Base-by-base conservation (phyloP, 306 rosid species). In the Psophocarpus tetragonolobus region DNA sequence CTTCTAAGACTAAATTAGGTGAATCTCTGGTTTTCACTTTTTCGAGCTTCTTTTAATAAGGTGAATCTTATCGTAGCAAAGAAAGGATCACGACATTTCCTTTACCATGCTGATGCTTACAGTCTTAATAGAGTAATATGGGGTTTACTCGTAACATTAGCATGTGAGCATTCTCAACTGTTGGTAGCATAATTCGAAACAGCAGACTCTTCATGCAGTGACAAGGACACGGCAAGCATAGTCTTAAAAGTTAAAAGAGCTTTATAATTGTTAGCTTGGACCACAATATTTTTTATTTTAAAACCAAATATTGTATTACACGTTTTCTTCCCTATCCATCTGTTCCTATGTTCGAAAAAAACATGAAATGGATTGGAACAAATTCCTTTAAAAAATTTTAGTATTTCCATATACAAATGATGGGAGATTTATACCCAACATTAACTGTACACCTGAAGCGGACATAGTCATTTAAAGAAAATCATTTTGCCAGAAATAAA, bases 401-500 rank as follows among this genome's bases (percentile, higher is more conserved):
- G 42, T 30, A 18, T 47, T 51, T 8, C 18, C 21, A 72, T 38
- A 80, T 24, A 72, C 36, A 64, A 4, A 60, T 10, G 47, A 15
- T 11, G 23, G 17, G 35, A 57, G 45, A 58, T 35, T 26, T 72
- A 56, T 30, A 48, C 35, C 9, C 56, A 64, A 23, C 51, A 64
- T 48, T 17, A 27, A 69, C 73, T 71, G 45, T 79, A 71, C 83
- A 61, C 20, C 56, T 66, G 10, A 67, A 57, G 33, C 20, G 13
- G 51, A 35, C 11, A 54, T 3, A 5, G 30, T 32, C 23, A 54
- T 36, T 63, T n/a, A 8, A 32, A 62, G 8, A 18, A 48, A 53
- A 11, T 9, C 20, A 42, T 15, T 35, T 56, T 27, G 42, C 44
- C 75, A 30, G 11, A 68, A 26, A 76, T 39, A 36, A 18, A 27